Conservation (phyloP, 345 rosid genomes). For the Lumnitzera racemosa region DNA sequence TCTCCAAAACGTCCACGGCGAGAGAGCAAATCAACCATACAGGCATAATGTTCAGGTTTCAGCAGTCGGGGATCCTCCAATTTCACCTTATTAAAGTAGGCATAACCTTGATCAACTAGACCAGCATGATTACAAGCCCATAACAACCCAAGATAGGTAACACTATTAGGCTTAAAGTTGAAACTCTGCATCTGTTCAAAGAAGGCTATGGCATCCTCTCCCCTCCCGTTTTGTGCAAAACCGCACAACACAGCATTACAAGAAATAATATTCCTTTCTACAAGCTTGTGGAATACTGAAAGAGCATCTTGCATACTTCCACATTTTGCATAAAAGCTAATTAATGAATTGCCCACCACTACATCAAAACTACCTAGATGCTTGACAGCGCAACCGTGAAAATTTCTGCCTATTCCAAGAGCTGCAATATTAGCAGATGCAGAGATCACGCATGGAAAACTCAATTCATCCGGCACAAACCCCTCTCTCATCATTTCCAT, state of each 20-base stretch:
- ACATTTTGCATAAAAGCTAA: slow-evolving; percentile 76
- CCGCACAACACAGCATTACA: slow-evolving; percentile 83
- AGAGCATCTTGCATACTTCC: slow-evolving; percentile 71
- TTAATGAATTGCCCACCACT: slow-evolving; percentile 52
- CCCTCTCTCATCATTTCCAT: slow-evolving; percentile 62
- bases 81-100: slow-evolving; percentile 43
- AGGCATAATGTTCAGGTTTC: slow-evolving; percentile 65
- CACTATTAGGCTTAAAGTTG: slow-evolving; percentile 47
- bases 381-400: slow-evolving; percentile 65
- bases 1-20: slow-evolving; percentile 56
- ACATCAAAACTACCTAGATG: slow-evolving; percentile 28
- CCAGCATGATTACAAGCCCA: slow-evolving; percentile 85
- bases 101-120: slow-evolving; percentile 51
- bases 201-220: slow-evolving; percentile 50
- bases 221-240: slow-evolving; percentile 72
- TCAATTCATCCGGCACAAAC: slow-evolving; percentile 37
- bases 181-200: slow-evolving; percentile 36
- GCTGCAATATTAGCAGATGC: slow-evolving; percentile 67
- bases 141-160: slow-evolving; percentile 57
- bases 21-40: slow-evolving; percentile 76
- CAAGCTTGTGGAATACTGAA: slow-evolving; percentile 36
- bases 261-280: slow-evolving; percentile 36
- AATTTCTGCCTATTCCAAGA: slow-evolving; percentile 58
- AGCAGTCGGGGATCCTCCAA: slow-evolving; percentile 26
- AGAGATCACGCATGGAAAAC: slow-evolving; percentile 47